Base-by-base conservation (phyloP, 495 filamentous ascomycete species). In the Lasiosphaeria ovina region DNA sequence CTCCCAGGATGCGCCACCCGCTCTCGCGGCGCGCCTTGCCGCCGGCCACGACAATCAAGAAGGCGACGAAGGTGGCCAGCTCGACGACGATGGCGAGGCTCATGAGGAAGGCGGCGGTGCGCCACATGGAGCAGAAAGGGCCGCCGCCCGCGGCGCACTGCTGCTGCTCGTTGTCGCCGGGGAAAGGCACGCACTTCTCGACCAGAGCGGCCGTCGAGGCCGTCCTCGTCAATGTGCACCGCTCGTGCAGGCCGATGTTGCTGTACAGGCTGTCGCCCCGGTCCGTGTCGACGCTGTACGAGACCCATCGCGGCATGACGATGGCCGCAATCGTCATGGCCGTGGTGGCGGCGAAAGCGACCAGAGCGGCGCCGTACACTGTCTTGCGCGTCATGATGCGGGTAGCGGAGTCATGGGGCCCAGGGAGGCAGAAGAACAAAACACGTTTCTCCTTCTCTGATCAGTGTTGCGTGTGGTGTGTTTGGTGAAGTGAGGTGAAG, bases 111-210 rank as follows among this genome's bases (percentile, higher is more conserved):
- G 89, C 92, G 57, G 91, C 85, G 47, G 86, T 87, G 36, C 90
- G 83, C 93, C 93, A 98, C 83, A 95, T 89, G 62, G 85, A 88
- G 76, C 93, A 96, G 79, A 98, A 96, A 73, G 86, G 84, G 35
- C 89, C 92, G 76, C 91, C 89, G 53, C 83, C 38, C 24, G 24
- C 79, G 58, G 80, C 75, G 59, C 85, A 81, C 76, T 47, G 49
- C 3, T 88, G 91, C 74, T 90, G 89, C 51, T 84, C 79, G 60
- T 81, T 74, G 56, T 77, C 74, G 7, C 87, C 9, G 79, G 80
- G 76, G 82, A 89, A 83, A 71, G 69, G 72, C 6, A 66, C 55
- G 61, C 81, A 85, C 4, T 55, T 35, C 8, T 57, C 54, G 9
- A 68, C 14, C 14, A 24, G 24, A 24, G n/a, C 49, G 3, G 35